Evolutionary conservation across 371 early-diverging fungal species (phyloP).

Genomic region (Batkoa obscura): DNA sequence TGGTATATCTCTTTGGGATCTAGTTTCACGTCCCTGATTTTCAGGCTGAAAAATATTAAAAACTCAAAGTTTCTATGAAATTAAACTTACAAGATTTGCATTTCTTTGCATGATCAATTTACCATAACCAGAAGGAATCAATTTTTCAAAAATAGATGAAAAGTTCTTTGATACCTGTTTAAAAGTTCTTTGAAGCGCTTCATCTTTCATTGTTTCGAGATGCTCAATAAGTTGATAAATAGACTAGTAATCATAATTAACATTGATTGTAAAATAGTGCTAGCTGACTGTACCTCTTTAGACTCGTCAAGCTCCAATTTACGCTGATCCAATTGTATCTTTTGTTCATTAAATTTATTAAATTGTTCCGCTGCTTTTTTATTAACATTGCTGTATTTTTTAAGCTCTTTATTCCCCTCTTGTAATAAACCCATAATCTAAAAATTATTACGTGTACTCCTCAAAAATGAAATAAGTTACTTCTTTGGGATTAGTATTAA

Average conservation of each 20-base stretch:
- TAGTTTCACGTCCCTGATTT: constrained; percentile 30
- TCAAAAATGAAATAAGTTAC: constrained; percentile 14
- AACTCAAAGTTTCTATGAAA: too few species aligned
- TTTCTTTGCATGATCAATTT: constrained; percentile 75
- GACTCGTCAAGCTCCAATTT: constrained; percentile 76
- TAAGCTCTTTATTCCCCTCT: constrained; percentile 60
- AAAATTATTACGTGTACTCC: not conserved
- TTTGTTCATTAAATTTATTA: constrained; percentile 75
- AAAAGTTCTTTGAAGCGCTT: constrained; percentile 91
- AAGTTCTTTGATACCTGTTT: constrained; percentile 78
- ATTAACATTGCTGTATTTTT: constrained; percentile 85
- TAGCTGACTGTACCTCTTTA: constrained; percentile 28
- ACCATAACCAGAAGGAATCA: constrained; percentile 82
- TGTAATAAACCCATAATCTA: constrained; percentile 40
- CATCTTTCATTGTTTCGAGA: constrained; percentile 88
- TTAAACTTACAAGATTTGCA: too few species aligned
- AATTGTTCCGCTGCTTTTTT: constrained; percentile 96
- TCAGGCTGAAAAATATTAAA: too few species aligned
- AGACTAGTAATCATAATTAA: constrained; percentile 21
- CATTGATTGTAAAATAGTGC: too few species aligned
- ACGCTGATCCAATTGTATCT: constrained; percentile 55
- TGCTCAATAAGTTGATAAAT: constrained; percentile 72
- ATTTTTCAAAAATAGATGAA: constrained; percentile 65
- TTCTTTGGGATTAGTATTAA: constrained; percentile 21
- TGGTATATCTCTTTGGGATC: not conserved